Evolutionary conservation across 1,284 basidiomycete species (phyloP), one percentile per base, ranked within the genome.

Genomic region (Hemileccinum hortonii): DNA sequence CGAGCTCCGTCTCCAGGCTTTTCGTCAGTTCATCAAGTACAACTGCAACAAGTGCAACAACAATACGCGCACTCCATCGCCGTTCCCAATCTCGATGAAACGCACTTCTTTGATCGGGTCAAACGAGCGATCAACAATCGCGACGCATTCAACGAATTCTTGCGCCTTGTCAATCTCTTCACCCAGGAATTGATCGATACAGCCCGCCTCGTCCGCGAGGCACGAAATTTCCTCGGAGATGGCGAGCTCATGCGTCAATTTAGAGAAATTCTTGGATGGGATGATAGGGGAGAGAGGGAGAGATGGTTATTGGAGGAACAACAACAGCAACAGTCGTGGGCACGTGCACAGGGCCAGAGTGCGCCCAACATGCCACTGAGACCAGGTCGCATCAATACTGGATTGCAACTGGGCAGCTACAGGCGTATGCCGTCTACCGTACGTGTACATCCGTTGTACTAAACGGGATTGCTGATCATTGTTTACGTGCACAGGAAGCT

Each of bases 161-260:
- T 99, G 59, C 98, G 96, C 69, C 78, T 98, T 52, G 83, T 98
- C 66, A 98, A 98, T 68, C 78, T 98, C 2, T 99, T 96, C 69
- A 91, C 93, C 3, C 93, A 98, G 67, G 93, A 95, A 52, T 87
- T 92, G 62, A 95, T 99, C 63, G 93, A 98, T 64, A 84, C 87
- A 16, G 82, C 86, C 41, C 84, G 87, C 9, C 80, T 98, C 11
- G 81, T 98, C 44, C 79, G 81, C 50, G 84, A 89, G 61, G 78
- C 79, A 40, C 72, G 79, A 18, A 78, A 79, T 54, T 90, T 83
- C 62, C 70, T 90, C 14, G 84, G 83, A 0, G 83, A 87, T 15
- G 77, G 78, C 1, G 94, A 96, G 51, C 75, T 98, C 29, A 86
- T 94, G 76, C 79, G 76, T 18, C 87, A 90, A 60, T 94, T 97